Base-by-base conservation (phyloP, 345 rosid genomes). In the Corchorus capsularis region DNA sequence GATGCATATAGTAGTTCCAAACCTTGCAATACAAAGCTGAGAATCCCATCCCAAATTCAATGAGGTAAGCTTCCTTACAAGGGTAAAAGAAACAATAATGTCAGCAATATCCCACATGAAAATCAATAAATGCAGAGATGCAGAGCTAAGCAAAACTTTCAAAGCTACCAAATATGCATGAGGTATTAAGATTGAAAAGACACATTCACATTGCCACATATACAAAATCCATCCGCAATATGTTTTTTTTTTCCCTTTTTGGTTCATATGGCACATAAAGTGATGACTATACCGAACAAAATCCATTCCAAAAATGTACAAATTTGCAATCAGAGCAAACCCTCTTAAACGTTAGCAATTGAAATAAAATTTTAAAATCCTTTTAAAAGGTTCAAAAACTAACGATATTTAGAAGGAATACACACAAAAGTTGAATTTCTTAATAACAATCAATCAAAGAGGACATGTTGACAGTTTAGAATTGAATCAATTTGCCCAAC, bases 21-120 rank as follows among this genome's bases (percentile, higher is more conserved):
- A 41, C 68, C 70, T 81, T 67, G 73, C 72, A 56, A 49, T 19
- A 54, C 72, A 74, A 71, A 71, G 62, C 39, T 22, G 75, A 77
- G 78, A 70, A 63, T 84, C 60, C 74, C 83, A 78, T 81, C 60
- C 75, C 50, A 56, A 54, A 77, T 60, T 74, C 61, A 72, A 39
- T 20, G 46, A 14, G 50, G 53, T 6, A 77, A 74, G 68, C 72
- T 56, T 49, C 75, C 11, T 50, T 68, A 50, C 60, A 14, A 14
- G 19, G 17, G 27, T 11, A 75, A 63, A 71, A 37, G 49, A 66
- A 81, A 81, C 32, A 54, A 68, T 71, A 14, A 56, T 32, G 59
- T 63, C 27, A 69, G 60, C 19, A 35, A 63, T 55, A 17, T 57
- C 60, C 72, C 73, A 52, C 61, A 34, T 52, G 50, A 47, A 47